A percentile compares a stretch with the other conserved stretches of the same genome.
Evolutionary conservation across 305 asterid genomes (phyloP).

Genomic region (Solanum hybrid): DNA sequence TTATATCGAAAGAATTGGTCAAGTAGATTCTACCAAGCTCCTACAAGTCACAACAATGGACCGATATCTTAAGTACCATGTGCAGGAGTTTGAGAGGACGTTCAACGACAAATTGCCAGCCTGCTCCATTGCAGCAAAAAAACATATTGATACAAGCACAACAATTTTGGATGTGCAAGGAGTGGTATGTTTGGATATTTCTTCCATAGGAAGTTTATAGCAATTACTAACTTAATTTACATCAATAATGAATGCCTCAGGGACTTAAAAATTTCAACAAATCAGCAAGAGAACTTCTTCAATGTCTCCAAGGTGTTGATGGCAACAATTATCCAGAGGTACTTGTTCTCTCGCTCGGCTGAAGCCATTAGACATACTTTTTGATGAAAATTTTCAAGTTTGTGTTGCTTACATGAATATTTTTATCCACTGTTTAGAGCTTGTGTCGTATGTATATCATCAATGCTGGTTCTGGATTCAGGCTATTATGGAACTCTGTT

Average conservation of each 20-base stretch:
- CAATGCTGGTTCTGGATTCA: slow-evolving; percentile 94
- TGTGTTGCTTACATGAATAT: neutral
- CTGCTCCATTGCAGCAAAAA: slow-evolving; percentile 79
- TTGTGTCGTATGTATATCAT: slow-evolving; percentile 88
- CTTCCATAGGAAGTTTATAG: neutral
- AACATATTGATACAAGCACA: slow-evolving; percentile 89
- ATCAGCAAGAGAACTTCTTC: slow-evolving; percentile 82
- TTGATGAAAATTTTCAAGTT: neutral
- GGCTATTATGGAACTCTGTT: slow-evolving; percentile 95
- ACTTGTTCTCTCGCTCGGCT: neutral
- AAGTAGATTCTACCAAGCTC: slow-evolving; percentile 79
- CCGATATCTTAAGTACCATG: slow-evolving; percentile 76
- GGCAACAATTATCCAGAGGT: slow-evolving; percentile 98
- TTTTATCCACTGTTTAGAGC: slow-evolving; percentile 33
- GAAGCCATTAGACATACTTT: neutral
- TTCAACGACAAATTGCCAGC: slow-evolving; percentile 79
- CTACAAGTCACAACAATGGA: slow-evolving; percentile 88
- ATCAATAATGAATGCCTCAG: slow-evolving; percentile 22
- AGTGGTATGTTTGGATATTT: slow-evolving; percentile 47
- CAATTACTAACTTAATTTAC: neutral
- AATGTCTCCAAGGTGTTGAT: slow-evolving; percentile 74
- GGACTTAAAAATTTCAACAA: slow-evolving; percentile 83
- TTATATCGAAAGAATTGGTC: slow-evolving; percentile 77
- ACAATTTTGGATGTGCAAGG: slow-evolving; percentile 96
- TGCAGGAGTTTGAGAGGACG: slow-evolving; percentile 90